A percentile compares a stretch with the other conserved stretches of the same genome.
phyloP scores from a whole-genome alignment of 2,329 filamentous ascomycete species.

The Diaporthe citriasiana region DNA sequence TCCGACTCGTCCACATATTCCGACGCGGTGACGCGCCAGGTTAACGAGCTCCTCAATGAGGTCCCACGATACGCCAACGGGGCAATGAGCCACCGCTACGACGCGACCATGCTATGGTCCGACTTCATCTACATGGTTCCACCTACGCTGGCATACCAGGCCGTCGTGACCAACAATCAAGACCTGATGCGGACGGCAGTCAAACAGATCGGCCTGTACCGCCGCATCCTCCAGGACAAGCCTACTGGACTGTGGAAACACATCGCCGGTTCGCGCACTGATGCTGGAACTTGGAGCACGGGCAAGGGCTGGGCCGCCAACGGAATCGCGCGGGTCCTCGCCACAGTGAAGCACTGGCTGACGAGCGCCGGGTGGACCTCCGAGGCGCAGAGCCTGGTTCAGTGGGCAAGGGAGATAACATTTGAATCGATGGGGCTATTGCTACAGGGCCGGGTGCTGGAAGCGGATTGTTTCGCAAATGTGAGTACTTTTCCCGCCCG shows the following conservation, averaged over 20 bases:
- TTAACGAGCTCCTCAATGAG: conserved; percentile 3
- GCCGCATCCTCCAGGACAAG: not conserved
- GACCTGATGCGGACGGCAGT: conserved; percentile 7
- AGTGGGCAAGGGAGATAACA: not conserved
- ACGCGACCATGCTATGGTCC: conserved; percentile 5
- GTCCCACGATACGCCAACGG: not conserved
- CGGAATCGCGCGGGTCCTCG: conserved; percentile 2
- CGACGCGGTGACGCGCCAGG: not conserved
- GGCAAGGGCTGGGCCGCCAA: conserved; percentile 1
- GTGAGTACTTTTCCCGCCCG: not conserved
- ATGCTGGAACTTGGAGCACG: conserved; percentile 7
- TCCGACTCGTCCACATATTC: not conserved
- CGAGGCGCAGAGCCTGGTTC: not conserved
- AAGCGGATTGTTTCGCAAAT: not conserved
- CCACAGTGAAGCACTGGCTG: not conserved
- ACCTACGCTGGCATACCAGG: not conserved
- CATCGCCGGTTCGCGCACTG: conserved; percentile 1
- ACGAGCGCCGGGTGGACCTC: not conserved
- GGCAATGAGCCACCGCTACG: conserved; percentile 8
- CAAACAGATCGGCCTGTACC: conserved; percentile 7
- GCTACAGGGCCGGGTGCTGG: not conserved
- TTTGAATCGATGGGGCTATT: not conserved
- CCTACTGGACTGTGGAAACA: not conserved
- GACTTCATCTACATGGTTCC: conserved; percentile 4
- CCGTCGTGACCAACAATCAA: not conserved